These are phyloP conservation scores for Cylindrotheca fusiformis DNA, from an alignment of 108 stramenopile genomes.

Conservation along the genomic window DNA sequence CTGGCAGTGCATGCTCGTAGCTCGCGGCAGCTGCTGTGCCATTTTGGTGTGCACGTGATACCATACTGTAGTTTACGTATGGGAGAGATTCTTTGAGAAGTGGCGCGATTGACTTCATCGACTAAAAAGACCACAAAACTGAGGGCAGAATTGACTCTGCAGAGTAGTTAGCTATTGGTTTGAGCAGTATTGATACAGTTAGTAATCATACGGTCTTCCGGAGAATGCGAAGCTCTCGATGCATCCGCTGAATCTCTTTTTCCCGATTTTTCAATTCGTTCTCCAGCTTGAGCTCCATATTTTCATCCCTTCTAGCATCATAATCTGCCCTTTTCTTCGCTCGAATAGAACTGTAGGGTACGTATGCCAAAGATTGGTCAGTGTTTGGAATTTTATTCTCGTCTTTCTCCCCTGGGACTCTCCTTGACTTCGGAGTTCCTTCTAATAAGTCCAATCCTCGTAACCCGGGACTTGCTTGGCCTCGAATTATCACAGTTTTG, in stretches of 20 bases:
- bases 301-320: conserved; percentile 23
- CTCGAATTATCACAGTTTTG: background rate
- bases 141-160: too few species aligned
- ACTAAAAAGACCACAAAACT: too few species aligned
- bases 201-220: too few species aligned
- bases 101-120: too few species aligned
- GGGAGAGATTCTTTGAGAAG: too few species aligned
- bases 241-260: conserved; percentile 21
- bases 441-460: background rate
- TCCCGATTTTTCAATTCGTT: conserved; percentile 15
- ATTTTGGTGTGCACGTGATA: too few species aligned
- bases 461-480: background rate
- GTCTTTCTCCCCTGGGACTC: conserved; percentile 4
- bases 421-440: background rate
- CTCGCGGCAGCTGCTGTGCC: too few species aligned
- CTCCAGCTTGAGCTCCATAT: conserved; percentile 2
- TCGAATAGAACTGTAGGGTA: conserved; percentile 43
- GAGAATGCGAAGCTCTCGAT: conserved; percentile 35
- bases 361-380: conserved; percentile 6
- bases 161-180: too few species aligned
- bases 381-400: conserved; percentile 16
- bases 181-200: too few species aligned
- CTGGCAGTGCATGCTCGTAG: too few species aligned
- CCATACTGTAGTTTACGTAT: too few species aligned
- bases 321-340: conserved; percentile 44